phyloP scores from a whole-genome alignment of 192 early-diverging fungal species.

The Coemansia sp. region DNA sequence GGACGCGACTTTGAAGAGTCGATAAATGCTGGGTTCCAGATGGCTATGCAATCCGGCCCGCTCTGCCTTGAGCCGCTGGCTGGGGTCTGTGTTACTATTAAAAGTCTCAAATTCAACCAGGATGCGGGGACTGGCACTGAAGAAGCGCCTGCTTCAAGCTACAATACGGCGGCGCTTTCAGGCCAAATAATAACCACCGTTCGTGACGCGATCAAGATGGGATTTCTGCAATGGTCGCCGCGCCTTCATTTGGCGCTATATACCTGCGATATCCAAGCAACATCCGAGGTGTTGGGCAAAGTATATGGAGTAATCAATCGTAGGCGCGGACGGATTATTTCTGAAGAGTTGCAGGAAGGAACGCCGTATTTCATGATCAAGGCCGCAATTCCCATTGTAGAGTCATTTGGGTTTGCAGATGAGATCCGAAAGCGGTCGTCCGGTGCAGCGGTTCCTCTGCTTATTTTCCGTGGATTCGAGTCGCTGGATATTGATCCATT shows the following conservation, averaged over 20 bases:
- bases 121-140: background rate
- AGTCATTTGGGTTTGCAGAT: slow-evolving; percentile 99
- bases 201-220: slow-evolving; percentile 75
- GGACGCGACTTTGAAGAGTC: slow-evolving; percentile 73
- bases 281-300: slow-evolving; percentile 91
- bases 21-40: slow-evolving; percentile 89
- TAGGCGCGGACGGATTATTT: slow-evolving; percentile 85
- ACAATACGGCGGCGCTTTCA: slow-evolving; percentile 22
- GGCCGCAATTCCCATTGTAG: slow-evolving; percentile 86
- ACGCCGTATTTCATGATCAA: slow-evolving; percentile 93
- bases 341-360: slow-evolving; percentile 97
- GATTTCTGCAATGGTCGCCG: slow-evolving; percentile 92
- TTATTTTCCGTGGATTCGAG: slow-evolving; percentile 95
- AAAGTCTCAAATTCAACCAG: slow-evolving; percentile 26
- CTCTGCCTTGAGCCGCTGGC: slow-evolving; percentile 91
- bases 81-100: slow-evolving; percentile 63
- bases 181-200: slow-evolving; percentile 89
- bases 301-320: slow-evolving; percentile 92
- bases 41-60: slow-evolving; percentile 84
- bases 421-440: slow-evolving; percentile 95
- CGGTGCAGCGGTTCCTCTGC: slow-evolving; percentile 90
- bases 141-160: background rate
- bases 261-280: slow-evolving; percentile 92
- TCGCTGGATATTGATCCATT: slow-evolving; percentile 91
- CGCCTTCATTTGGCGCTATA: slow-evolving; percentile 96